Base-by-base conservation (phyloP, 345 rosid genomes). In the Lumnitzera littorea region DNA sequence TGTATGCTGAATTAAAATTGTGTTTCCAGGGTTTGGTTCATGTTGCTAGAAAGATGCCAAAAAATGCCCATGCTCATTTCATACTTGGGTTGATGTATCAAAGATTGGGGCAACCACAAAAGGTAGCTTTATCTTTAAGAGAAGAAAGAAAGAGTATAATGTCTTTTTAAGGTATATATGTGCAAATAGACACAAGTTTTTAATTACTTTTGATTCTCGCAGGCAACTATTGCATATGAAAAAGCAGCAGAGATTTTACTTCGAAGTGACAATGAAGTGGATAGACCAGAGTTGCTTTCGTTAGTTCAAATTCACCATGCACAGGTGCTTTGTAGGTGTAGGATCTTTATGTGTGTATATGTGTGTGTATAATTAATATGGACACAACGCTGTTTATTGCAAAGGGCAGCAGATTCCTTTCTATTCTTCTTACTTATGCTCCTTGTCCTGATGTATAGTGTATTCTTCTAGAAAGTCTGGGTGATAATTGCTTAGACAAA, bases 21-120 rank as follows among this genome's bases (percentile, higher is more conserved):
- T 73, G 63, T 63, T 68, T 55, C 20, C 69, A 94, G 99, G 99
- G 97, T 65, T 83, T 94, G 78, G 78, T 82, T 56, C 96, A 89
- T 64, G 98, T 89, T 60, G 98, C 91, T 46, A 81, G 85, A 77
- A 94, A 94, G 82, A 94, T 90, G 95, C 89, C 99, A 0, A 90
- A 86, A 78, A 94, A 94, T 79, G 95, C 96, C 51, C 99, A 94
- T 79, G 91, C 89, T 10, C 95, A 94, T 83, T 94, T 94, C 65
- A 82, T 94, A 29, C 97, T 94, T 60, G 99, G 99, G 10, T 63
- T 94, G 12, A 90, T 94, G 97, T 86, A 83, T 74, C 99, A 94
- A 73, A 79, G 99, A 60, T 65, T 90, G 74, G 86, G 91, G 57
- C 99, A 90, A 68, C 85, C 86, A 64, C 95, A 79, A 58, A 94